Evolutionary conservation across 768 basidiomycete species (phyloP).

Genomic region (Neoboletus magnificus): DNA sequence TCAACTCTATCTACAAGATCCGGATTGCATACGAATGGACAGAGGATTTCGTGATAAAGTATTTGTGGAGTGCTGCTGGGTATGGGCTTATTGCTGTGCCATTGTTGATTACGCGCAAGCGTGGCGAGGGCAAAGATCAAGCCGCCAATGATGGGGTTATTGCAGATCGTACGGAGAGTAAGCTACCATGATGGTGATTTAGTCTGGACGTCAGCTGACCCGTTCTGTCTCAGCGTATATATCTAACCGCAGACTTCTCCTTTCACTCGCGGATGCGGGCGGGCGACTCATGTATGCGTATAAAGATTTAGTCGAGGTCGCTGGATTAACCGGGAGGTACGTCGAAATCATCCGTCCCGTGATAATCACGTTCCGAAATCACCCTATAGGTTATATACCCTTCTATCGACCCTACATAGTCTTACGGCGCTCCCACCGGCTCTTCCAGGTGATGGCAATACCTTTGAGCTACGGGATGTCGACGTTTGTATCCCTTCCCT

Average conservation of each 20-base stretch:
- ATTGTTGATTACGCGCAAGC: slow-evolving; percentile 62
- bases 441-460: slow-evolving; percentile 32
- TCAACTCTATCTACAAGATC: slow-evolving; percentile 93
- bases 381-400: slow-evolving; percentile 67
- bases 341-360: background rate
- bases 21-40: slow-evolving; percentile 94
- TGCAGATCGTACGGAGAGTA: slow-evolving; percentile 51
- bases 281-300: slow-evolving; percentile 96
- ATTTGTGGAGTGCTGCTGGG: slow-evolving; percentile 90
- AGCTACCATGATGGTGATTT: slow-evolving; percentile 2
- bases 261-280: slow-evolving; percentile 96
- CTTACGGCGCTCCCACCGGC: slow-evolving; percentile 51
- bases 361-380: background rate
- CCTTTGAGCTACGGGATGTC: slow-evolving; percentile 64
- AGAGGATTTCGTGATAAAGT: slow-evolving; percentile 96
- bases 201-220: background rate
- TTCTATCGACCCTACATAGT: slow-evolving; percentile 82
- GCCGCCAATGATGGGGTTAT: slow-evolving; percentile 33
- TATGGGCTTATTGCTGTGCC: slow-evolving; percentile 92
- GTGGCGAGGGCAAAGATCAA: slow-evolving; percentile 6
- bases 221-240: slow-evolving; percentile 62
- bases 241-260: slow-evolving; percentile 83
- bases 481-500: slow-evolving; percentile 61
- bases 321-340: slow-evolving; percentile 74
- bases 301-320: slow-evolving; percentile 93